phyloP scores from a whole-genome alignment of 1,284 basidiomycete species.

The Fomitopsis betulina region DNA sequence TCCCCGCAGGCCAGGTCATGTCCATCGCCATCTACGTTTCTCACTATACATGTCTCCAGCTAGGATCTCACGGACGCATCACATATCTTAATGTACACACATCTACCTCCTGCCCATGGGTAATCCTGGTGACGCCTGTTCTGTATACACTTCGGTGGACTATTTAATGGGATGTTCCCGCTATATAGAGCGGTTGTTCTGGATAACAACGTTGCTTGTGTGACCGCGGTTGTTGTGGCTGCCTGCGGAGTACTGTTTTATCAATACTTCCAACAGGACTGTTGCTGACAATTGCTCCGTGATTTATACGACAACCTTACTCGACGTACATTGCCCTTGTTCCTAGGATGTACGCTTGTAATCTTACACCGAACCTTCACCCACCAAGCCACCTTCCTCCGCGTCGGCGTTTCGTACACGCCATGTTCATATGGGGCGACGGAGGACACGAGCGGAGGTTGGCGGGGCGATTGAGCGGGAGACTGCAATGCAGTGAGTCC shows the following conservation, averaged over 20 bases:
- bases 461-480: constrained; percentile 9
- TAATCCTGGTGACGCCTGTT: constrained; percentile 13
- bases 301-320: too few species aligned
- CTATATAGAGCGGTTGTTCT: neutral
- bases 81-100: constrained; percentile 20
- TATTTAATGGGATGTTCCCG: constrained; percentile 7
- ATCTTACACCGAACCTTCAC: too few species aligned
- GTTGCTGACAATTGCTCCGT: too few species aligned
- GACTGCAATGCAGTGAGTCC: neutral
- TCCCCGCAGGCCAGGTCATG: constrained; percentile 15
- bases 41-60: constrained; percentile 11
- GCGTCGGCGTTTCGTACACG: too few species aligned
- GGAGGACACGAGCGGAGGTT: neutral
- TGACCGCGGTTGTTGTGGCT: neutral
- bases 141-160: neutral
- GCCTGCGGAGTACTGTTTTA: too few species aligned
- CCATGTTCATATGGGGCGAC: neutral
- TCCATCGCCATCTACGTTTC: constrained; percentile 12
- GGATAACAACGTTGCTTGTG: neutral
- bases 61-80: constrained; percentile 25
- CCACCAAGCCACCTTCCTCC: too few species aligned
- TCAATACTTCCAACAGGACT: too few species aligned
- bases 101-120: constrained; percentile 9
- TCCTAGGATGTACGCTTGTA: too few species aligned
- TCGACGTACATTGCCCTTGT: too few species aligned